phyloP scores from a whole-genome alignment of 2,329 filamentous ascomycete species.

The Colletotrichum tabaci region DNA sequence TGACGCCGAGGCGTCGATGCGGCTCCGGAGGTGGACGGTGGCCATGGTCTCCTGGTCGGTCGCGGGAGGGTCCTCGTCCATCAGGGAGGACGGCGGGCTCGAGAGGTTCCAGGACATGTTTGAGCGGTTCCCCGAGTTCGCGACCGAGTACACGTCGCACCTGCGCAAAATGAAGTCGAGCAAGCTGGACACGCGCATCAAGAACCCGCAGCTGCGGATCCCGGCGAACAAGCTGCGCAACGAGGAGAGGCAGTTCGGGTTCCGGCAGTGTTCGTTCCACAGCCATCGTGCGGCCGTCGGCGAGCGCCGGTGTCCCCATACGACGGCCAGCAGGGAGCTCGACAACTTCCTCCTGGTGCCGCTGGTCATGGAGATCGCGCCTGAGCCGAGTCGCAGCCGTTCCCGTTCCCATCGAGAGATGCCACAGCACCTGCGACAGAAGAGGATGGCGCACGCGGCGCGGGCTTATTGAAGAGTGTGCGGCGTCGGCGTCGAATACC shows the following conservation, averaged over 20 bases:
- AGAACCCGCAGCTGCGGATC: constrained; percentile 73
- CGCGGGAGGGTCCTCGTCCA: constrained; percentile 50
- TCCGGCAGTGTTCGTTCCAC: constrained; percentile 73
- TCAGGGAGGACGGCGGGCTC: constrained; percentile 39
- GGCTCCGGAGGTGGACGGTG: constrained; percentile 72
- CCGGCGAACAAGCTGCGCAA: constrained; percentile 69
- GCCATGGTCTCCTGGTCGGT: constrained; percentile 73
- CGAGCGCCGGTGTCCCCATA: constrained; percentile 68
- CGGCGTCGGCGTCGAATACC: not conserved
- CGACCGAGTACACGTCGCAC: constrained; percentile 66
- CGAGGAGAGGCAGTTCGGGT: constrained; percentile 72
- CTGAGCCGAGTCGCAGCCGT: constrained; percentile 2
- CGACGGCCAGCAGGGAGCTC: constrained; percentile 36
- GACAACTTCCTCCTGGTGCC: constrained; percentile 44
- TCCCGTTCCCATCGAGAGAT: constrained; percentile 14
- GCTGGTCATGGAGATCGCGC: constrained; percentile 38
- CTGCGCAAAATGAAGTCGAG: constrained; percentile 66
- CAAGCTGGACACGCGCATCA: constrained; percentile 67
- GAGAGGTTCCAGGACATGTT: constrained; percentile 61
- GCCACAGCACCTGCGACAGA: constrained; percentile 14
- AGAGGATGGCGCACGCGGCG: constrained; percentile 12
- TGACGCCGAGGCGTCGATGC: constrained; percentile 63
- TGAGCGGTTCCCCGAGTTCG: constrained; percentile 61
- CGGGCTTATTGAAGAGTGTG: constrained; percentile 16
- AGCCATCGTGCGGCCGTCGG: constrained; percentile 69